Base-by-base conservation (phyloP, 192 early-diverging fungal species). In the Backusella mclennaniae region DNA sequence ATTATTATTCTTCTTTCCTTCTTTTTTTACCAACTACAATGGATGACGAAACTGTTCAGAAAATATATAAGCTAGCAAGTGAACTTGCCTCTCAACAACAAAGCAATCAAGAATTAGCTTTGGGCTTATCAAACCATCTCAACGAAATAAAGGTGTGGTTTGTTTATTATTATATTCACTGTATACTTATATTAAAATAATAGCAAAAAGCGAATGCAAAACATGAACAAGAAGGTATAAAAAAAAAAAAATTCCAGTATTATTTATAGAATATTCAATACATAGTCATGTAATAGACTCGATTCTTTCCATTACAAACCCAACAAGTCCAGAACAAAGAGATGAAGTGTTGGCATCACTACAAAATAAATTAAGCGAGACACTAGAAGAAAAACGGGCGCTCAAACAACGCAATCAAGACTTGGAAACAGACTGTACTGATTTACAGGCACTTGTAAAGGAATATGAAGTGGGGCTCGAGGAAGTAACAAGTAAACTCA, bases 41-140 rank as follows among this genome's bases (percentile, higher is more conserved):
- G 49, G 85, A 87, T 38, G 85, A 87, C 59, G 77, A 78, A 36
- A 75, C 80, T 15, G 76, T 83, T 66, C 85, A 87, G 71, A 82
- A 78, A 69, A 75, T 87, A 36, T 83, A 82, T 76, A 85, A 85
- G 68, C 74, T 85, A 15, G 83, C 85, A 35, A 87, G 83, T 63
- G 85, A 87, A 71, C 77, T 87, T 35, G 77, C 80, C 15, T 76
- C 80, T 38, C 84, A 85, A 73, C 81, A 80, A 46, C 82, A 83
- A 41, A 78, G 77, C 15, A 87, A 87, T 52, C 79, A 83, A 14
- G 81, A 83, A 26, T 76, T 83, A 6, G 82, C 81, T 19, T 23
- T 77, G 1, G 79, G 76, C 33, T 73, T 86, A 19, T 79, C 80
- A 36, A 69, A 75, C 35, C 83, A 87, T 66, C 68, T 87, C 5